Evolutionary conservation across 2,329 filamentous ascomycete species (phyloP).

Genomic region (Penicillium brasilianum): DNA sequence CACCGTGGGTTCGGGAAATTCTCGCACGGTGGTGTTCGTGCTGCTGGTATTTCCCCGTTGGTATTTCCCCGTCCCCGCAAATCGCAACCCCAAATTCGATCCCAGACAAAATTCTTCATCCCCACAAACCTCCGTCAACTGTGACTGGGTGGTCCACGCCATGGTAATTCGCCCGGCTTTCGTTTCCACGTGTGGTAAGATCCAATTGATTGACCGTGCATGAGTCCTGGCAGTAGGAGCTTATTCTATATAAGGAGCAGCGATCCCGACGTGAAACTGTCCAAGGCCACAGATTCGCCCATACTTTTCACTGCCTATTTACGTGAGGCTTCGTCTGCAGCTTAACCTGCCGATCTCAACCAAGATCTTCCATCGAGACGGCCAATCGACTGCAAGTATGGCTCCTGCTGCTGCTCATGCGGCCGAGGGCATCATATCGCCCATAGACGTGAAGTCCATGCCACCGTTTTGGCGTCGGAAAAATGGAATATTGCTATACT

Average conservation of each 20-base stretch:
- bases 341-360: not conserved
- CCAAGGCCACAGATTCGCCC: not conserved
- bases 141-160: not conserved
- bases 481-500: constrained; percentile 52
- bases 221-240: not conserved
- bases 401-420: constrained; percentile 33
- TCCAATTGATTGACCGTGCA: not conserved
- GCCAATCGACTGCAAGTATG: constrained; percentile 12
- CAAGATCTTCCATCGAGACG: not conserved
- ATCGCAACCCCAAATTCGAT: not conserved
- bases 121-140: not conserved
- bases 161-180: not conserved
- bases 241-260: not conserved
- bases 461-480: constrained; percentile 36
- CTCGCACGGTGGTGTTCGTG: not conserved
- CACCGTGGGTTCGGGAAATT: not conserved
- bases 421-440: constrained; percentile 27
- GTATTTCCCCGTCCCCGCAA: constrained; percentile 3
- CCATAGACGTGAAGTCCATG: constrained; percentile 29
- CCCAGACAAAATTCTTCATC: not conserved
- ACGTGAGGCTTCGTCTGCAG: too few species aligned
- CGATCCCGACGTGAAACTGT: not conserved
- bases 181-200: not conserved
- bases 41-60: not conserved
- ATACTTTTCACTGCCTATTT: too few species aligned